Evolutionary conservation across 1,284 basidiomycete genomes (phyloP), one percentile per base, ranked within the genome.

Genomic region (Ganoderma boninense): DNA sequence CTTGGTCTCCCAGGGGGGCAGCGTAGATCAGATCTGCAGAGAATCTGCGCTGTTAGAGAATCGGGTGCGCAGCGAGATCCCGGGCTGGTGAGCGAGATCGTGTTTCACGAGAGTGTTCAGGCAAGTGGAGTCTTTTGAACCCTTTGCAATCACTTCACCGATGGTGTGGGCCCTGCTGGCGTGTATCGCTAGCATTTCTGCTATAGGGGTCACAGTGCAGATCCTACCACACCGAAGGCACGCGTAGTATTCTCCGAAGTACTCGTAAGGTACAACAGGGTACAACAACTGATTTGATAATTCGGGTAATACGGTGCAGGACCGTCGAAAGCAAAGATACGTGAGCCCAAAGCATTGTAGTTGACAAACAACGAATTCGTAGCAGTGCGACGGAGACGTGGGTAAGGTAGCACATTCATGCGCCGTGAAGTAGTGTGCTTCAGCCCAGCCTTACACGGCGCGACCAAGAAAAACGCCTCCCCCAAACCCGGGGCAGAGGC

Each of bases 401-500:
- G 38, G 20, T 26, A 52, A 62, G 43, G 16, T 16, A 44, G 42
- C 40, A 43, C 60, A 7, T 26, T 26, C 23, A 20, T 54, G 23
- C 62, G 20, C 29, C 54, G 57, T 43, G 67, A 29, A 49, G 63
- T 54, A 60, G 46, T 54, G 54, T 46, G 52, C 62, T 20, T 44
- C 42, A 62, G 46, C 56, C 46, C 35, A 68, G 49, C 66, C 49
- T 32, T 32, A 32, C 56, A 62, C 65, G 44, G 54, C 52, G 49
- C 44, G 26, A 43, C 23, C 8, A n/a, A 4, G 29, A 42, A 23
- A 56, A 40, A 67, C 62, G 67, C 73, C 70, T 61, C 65, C 56
- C 35, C 73, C 69, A 62, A 42, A 63, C 65, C 70, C 70, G 60
- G 68, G 68, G 67, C 43, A 66, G 65, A 70, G 69, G 70, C 69